phyloP scores from a whole-genome alignment of 257 asterid species.

The Lavandula angustifolia region DNA sequence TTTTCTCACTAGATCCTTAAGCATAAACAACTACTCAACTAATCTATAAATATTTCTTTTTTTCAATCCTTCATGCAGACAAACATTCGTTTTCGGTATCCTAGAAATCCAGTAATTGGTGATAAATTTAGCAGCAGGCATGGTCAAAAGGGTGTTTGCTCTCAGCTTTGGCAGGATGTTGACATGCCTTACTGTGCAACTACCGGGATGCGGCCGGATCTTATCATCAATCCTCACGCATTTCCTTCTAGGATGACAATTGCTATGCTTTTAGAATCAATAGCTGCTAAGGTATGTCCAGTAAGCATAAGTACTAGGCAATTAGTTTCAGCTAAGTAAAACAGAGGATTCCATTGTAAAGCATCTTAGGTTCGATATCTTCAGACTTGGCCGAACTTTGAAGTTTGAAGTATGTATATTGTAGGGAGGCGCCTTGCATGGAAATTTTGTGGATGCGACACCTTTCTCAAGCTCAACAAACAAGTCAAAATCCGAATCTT shows the following conservation, averaged over 20 bases:
- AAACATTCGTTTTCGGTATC: constrained; percentile 74
- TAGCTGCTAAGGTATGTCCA: constrained; percentile 88
- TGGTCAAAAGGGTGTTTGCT: constrained; percentile 99
- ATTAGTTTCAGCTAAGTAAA: constrained; percentile 13
- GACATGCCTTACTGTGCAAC: constrained; percentile 95
- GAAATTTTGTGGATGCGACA: constrained; percentile 86
- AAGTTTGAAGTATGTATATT: constrained; percentile 14
- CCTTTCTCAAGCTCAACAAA: constrained; percentile 68
- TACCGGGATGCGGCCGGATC: constrained; percentile 98
- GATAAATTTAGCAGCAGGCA: constrained; percentile 99
- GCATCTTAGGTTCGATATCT: constrained; percentile 1
- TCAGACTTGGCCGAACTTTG: neutral
- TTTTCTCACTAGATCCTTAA: neutral
- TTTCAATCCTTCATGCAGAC: constrained; percentile 55
- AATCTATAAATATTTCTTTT: neutral
- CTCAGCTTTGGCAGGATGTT: constrained; percentile 88
- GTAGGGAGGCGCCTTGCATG: constrained; percentile 89
- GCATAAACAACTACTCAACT: neutral
- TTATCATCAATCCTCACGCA: constrained; percentile 96
- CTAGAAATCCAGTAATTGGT: constrained; percentile 91
- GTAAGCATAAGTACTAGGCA: constrained; percentile 13
- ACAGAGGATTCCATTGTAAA: neutral
- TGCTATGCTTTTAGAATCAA: constrained; percentile 95
- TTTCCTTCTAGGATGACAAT: constrained; percentile 98
- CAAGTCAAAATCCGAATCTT: constrained; percentile 53